Evolutionary conservation across 805 yeast species (phyloP).

Genomic region (Metschnikowia corniflorae): DNA sequence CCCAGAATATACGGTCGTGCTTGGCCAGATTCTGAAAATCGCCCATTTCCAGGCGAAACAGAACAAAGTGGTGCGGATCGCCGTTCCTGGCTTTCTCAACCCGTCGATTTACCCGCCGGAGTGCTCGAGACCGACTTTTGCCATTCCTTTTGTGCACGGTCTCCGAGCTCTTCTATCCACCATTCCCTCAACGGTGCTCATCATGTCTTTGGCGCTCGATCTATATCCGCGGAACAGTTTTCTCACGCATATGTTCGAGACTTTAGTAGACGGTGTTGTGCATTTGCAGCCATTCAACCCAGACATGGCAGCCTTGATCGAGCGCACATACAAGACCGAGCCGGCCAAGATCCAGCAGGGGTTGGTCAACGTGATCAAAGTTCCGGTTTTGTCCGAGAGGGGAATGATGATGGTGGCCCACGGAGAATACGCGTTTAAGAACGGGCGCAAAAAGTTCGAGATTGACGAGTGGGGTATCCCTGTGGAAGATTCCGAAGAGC

Average conservation of each 20-base stretch:
- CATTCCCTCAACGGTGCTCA: constrained; percentile 46
- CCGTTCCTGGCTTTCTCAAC: constrained; percentile 73
- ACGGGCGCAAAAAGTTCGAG: constrained; percentile 78
- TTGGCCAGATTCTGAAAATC: constrained; percentile 42
- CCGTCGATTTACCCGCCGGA: constrained; percentile 68
- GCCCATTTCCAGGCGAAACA: constrained; percentile 34
- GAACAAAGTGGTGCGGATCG: constrained; percentile 55
- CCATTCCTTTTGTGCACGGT: constrained; percentile 59
- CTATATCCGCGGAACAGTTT: constrained; percentile 55
- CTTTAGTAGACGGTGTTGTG: constrained; percentile 61
- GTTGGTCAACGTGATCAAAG: constrained; percentile 65
- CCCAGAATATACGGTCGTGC: constrained; percentile 17
- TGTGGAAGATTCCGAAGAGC: constrained; percentile 71
- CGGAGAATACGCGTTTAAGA: constrained; percentile 82
- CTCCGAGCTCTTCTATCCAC: constrained; percentile 52
- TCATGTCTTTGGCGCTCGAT: constrained; percentile 60
- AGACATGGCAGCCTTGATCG: constrained; percentile 61
- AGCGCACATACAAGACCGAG: constrained; percentile 64
- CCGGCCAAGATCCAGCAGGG: constrained; percentile 85
- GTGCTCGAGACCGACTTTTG: constrained; percentile 41
- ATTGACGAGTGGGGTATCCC: constrained; percentile 97
- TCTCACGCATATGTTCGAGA: constrained; percentile 50
- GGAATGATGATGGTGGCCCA: constrained; percentile 76
- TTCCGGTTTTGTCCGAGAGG: constrained; percentile 67
- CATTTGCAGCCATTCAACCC: constrained; percentile 81